These are phyloP conservation scores for Cercophora sp. DNA, from an alignment of 495 filamentous ascomycete species.

Conservation along the genomic window DNA sequence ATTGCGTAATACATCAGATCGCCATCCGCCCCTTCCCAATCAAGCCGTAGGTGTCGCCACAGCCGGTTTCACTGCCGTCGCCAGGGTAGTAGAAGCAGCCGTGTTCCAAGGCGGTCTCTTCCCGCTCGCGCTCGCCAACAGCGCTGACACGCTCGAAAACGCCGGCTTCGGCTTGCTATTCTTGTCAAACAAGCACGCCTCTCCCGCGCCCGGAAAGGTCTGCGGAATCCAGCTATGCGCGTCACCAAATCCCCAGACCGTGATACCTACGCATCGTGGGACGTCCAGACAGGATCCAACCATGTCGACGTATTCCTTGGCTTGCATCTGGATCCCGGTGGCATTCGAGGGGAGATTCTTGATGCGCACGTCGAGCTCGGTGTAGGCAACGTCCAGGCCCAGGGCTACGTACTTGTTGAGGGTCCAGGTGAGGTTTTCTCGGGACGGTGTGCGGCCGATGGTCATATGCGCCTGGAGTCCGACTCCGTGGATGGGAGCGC, in stretches of 20 bases:
- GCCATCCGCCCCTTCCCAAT: no score
- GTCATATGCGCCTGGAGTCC: conserved; percentile 53
- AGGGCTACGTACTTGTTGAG: conserved; percentile 41
- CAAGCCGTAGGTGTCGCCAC: conserved; percentile 6
- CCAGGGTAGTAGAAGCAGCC: conserved; percentile 7
- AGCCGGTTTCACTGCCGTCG: conserved; percentile 1
- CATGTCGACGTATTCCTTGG: conserved; percentile 44
- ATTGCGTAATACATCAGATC: no score
- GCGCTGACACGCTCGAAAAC: conserved; percentile 28
- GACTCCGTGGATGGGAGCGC: conserved; percentile 49
- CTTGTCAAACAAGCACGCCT: conserved; percentile 26
- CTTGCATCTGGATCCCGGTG: conserved; percentile 43
- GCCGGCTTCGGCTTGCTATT: conserved; percentile 15
- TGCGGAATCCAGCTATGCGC: conserved; percentile 44
- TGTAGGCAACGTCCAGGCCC: conserved; percentile 50
- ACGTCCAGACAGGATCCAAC: conserved; percentile 47
- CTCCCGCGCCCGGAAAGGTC: conserved; percentile 34
- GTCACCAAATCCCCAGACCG: conserved; percentile 55
- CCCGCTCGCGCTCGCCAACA: conserved; percentile 13
- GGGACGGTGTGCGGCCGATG: conserved; percentile 35
- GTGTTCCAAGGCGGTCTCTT: conserved; percentile 16
- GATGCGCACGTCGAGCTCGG: conserved; percentile 52
- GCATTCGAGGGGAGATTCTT: conserved; percentile 25
- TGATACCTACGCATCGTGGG: conserved; percentile 49
- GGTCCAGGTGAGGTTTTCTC: conserved; percentile 40